Evolutionary conservation across 169 alveolate genomes (phyloP), one percentile per base, ranked within the genome.

Genomic region (Cryptosporidium andersoni): DNA sequence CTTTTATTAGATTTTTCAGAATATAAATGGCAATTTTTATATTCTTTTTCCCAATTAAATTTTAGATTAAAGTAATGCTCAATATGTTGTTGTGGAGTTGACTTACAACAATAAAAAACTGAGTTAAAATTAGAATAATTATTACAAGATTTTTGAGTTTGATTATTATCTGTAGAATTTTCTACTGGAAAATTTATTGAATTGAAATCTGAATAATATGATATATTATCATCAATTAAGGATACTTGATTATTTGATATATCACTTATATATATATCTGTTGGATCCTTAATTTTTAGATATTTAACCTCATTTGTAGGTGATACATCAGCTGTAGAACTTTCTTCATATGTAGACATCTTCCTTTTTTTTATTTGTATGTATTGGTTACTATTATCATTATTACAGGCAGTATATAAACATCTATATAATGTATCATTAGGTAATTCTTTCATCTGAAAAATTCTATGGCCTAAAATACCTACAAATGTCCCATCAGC

Each of bases 391-490:
- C 8, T 62, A 40, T 6, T 47, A 14, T 37, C 6, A 11, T 42
- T 25, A 8, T 0, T 56, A 47, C 85, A 74, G 3, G 74, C 85
- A 60, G 45, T 63, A 12, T 74, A 42, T 25, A 74, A 51, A 47
- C 85, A 74, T 36, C 85, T 74, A 60, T 37, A 74, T 6, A 74
- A 52, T 25, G 68, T 60, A 43, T 74, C 85, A 16, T 74, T 58
- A n/a, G 43, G 63, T 7, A 74, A 64, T 4, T 74, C 85, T 48
- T 74, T 74, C 1, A 74, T 60, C 37, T 74, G 74, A 48, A 74
- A 74, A 8, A 74, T 63, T 34, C 85, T 74, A 58, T 74, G 85
- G 7, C 85, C 85, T 47, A 74, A 68, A 58, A 74, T 53, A 11
- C 85, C 85, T 43, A 74, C 68, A 58, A 74, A 74, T 12, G 74